Evolutionary conservation across 352 stramenopile species (phyloP), one percentile per base, ranked within the genome.

Genomic region (Phytophthora podocarpi): DNA sequence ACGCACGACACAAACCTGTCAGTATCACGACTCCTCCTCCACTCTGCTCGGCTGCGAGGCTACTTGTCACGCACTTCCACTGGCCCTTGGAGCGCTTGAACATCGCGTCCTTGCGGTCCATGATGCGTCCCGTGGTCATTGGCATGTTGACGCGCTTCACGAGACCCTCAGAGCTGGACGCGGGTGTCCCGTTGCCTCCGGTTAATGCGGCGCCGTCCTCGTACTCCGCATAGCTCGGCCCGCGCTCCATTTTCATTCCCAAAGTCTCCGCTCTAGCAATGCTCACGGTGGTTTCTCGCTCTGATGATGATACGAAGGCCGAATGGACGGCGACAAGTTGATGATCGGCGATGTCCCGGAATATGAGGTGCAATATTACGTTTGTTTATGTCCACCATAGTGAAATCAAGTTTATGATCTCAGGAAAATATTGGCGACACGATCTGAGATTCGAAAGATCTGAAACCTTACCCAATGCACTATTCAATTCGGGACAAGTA

Each of bases 11-110:
- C 56, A 26, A 15, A 37, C 26, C 15, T 20, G n/a, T 65, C 24
- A 65, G 37, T 40, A 31, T 36, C 20, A 4, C 34, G 18, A 24
- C 16, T 46, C 18, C 4, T 26, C 11, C 27, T 31, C 15, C 12
- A 30, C 23, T 6, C 16, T 37, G 6, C 5, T n/a, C n/a, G n/a
- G n/a, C 0, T 32, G 31, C n/a, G n/a, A 69, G 7, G 5, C 1
- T 36, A 16, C 11, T 18, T n/a, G n/a, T 16, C 15, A 61, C 80
- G 57, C 59, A 92, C 83, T 92, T 92, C 83, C 83, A 92, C 59
- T 86, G 80, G 10, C 83, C 83, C 52, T 85, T 84, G 10, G 83
- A 92, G 56, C 83, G 81, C 63, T 87, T 63, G 46, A 89, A 82
- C 23, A 70, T 48, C n/a, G 59, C 61, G 54, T 90, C 83, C 36